Conservation (phyloP, 805 yeast genomes). For the Myxozyma geophila region DNA sequence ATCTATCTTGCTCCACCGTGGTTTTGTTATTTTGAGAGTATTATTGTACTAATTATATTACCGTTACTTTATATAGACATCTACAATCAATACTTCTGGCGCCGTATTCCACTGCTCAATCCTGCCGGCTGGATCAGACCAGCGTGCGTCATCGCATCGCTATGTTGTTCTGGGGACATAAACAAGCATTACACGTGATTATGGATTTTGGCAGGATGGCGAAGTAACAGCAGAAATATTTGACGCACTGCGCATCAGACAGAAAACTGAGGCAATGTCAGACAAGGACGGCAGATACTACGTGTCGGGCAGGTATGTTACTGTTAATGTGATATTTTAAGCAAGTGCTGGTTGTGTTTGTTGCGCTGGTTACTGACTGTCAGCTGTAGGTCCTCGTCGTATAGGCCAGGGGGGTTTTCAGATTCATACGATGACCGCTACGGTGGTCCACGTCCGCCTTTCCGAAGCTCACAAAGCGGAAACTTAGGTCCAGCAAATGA, state of each 20-base stretch:
- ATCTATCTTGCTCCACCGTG: too few relatives aligned
- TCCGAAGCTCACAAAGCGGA: not conserved
- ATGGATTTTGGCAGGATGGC: not conserved
- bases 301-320: slow-evolving; percentile 14
- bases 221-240: not conserved
- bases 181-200: not conserved
- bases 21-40: too few relatives aligned
- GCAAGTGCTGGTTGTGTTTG: not conserved
- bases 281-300: slow-evolving; percentile 23
- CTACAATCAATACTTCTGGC: too few relatives aligned
- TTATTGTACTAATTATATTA: too few relatives aligned
- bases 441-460: slow-evolving; percentile 10
- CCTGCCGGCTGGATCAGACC: too few relatives aligned
- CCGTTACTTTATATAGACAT: too few relatives aligned
- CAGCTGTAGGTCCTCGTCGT: slow-evolving; percentile 13
- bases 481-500: not conserved
- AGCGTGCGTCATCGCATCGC: slow-evolving; percentile 1
- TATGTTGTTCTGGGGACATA: not conserved
- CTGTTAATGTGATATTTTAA: not conserved
- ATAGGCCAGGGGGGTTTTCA: slow-evolving; percentile 18
- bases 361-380: not conserved
- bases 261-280: slow-evolving; percentile 5
- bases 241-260: not conserved
- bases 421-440: slow-evolving; percentile 16
- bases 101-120: too few relatives aligned